Conservation (phyloP, 1,284 basidiomycete species). For the Apiotrichum akiyoshidainum region DNA sequence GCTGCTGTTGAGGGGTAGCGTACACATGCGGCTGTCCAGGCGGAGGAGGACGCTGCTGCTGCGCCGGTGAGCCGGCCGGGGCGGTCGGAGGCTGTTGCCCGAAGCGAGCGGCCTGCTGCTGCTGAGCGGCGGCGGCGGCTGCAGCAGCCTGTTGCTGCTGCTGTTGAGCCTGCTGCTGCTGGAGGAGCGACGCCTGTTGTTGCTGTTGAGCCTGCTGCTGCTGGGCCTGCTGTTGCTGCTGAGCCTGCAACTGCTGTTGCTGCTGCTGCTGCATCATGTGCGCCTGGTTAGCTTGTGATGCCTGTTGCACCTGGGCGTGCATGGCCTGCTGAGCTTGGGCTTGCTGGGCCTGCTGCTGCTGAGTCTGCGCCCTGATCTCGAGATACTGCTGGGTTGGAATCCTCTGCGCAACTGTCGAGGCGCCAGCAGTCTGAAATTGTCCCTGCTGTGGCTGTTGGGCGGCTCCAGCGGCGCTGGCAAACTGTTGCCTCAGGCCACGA, state of each 20-base stretch:
- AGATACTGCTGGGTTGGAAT: constrained; percentile 27
- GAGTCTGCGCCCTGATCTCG: constrained; percentile 24
- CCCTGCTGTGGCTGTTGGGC: constrained; percentile 16
- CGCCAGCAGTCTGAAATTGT: constrained; percentile 14
- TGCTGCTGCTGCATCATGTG: constrained; percentile 22
- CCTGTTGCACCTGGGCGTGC: constrained; percentile 26
- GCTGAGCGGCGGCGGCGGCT: constrained; percentile 10
- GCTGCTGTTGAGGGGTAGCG: constrained; percentile 16
- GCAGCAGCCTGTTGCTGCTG: constrained; percentile 23
- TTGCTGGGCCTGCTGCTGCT: constrained; percentile 18
- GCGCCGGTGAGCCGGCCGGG: constrained; percentile 28
- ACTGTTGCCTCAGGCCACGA: constrained; percentile 18
- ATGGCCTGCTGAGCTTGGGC: constrained; percentile 9
- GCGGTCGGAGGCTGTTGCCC: constrained; percentile 19
- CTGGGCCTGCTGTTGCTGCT: constrained; percentile 24
- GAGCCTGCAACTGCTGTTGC: constrained; percentile 7
- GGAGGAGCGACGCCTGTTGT: constrained; percentile 17
- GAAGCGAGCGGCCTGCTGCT: constrained; percentile 20
- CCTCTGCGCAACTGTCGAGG: constrained; percentile 14
- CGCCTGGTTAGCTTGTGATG: neutral
- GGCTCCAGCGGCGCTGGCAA: constrained; percentile 1
- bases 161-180: constrained; percentile 22
- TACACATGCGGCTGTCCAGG: constrained; percentile 29
- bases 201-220: constrained; percentile 18
- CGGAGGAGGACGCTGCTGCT: constrained; percentile 26